Base-by-base conservation (phyloP, 176 grass and related monocot species). In the Oryza nivara region DNA sequence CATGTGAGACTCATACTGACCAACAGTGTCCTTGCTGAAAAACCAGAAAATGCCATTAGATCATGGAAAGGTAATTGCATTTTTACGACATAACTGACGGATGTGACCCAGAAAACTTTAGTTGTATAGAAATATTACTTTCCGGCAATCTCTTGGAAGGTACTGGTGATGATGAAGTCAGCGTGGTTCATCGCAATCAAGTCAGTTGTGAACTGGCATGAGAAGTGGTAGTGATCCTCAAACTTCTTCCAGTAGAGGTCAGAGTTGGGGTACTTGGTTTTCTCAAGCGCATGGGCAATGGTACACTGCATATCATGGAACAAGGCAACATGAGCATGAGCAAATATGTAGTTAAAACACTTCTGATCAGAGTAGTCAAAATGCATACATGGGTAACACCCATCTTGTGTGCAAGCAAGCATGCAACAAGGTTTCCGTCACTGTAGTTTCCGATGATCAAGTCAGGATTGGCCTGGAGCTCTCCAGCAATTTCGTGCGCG, bases 231-330 rank as follows among this genome's bases (percentile, higher is more conserved):
- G 82, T 99, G 93, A 26, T 99, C 89, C 91, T 99, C 96, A 54
- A 99, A 93, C 72, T 99, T 96, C 91, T 96, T 99, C 96, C 96
- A 99, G 74, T 99, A 96, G n/a, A 99, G 88, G 67, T 99, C 96
- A 10, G 96, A 99, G 84, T 96, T 99, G 2, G 93, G 96, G 87
- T 99, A 99, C 83, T 99, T 99, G 16, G 96, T 99, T 85, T 99
- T 99, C 96, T 99, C 96, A 35, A 99, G 93, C 2, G 96, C 96
- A 67, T 99, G 96, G 23, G 96, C 96, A 88, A 99, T 99, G 54
- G 96, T 99, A 69, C 96, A 99, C 96, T 99, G 74, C 85, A 92
- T 45, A 54, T 19, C 9, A 76, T 81, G 2, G 49, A 77, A 63
- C 20, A 86, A 79, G 14, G 14, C 11, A 89, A 22, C 47, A 72